These are phyloP conservation scores for Solanum stenotomum DNA, from an alignment of 257 asterid genomes.

Conservation along the genomic window DNA sequence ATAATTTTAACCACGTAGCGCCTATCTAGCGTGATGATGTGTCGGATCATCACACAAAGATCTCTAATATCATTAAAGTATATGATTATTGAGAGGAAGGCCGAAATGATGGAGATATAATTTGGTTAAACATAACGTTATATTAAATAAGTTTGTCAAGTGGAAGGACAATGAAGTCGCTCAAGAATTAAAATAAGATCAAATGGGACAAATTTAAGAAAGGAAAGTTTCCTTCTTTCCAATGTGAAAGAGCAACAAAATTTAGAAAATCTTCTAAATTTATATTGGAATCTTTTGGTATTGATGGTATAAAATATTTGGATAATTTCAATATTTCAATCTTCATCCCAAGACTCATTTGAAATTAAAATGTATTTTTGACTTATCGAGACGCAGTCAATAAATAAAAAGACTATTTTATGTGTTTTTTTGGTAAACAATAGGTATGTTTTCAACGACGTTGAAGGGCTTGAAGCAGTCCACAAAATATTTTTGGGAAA, in stretches of 20 bases:
- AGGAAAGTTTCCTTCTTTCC: not conserved
- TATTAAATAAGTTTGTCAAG: not conserved
- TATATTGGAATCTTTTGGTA: constrained; percentile 30
- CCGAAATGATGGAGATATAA: not conserved
- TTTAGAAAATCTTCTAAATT: constrained; percentile 8
- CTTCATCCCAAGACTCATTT: constrained; percentile 28
- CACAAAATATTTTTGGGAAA: constrained; percentile 4
- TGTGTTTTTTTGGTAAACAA: constrained; percentile 5
- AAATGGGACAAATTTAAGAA: not conserved
- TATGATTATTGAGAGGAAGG: not conserved
- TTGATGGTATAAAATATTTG: constrained; percentile 17
- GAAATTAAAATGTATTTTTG: constrained; percentile 53
- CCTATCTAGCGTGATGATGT: too few relatives aligned
- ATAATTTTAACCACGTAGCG: too few relatives aligned
- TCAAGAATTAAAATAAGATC: not conserved
- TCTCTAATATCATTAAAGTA: too few relatives aligned
- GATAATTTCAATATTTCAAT: constrained; percentile 13
- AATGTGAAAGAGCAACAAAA: constrained; percentile 37
- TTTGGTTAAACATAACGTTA: not conserved
- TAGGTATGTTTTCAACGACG: constrained; percentile 5
- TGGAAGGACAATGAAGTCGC: not conserved
- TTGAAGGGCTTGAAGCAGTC: constrained; percentile 26
- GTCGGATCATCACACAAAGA: too few relatives aligned
- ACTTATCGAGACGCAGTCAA: constrained; percentile 32
- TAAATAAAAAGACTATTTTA: not conserved